Conservation (phyloP, 345 rosid genomes). For the Linum lewisii region DNA sequence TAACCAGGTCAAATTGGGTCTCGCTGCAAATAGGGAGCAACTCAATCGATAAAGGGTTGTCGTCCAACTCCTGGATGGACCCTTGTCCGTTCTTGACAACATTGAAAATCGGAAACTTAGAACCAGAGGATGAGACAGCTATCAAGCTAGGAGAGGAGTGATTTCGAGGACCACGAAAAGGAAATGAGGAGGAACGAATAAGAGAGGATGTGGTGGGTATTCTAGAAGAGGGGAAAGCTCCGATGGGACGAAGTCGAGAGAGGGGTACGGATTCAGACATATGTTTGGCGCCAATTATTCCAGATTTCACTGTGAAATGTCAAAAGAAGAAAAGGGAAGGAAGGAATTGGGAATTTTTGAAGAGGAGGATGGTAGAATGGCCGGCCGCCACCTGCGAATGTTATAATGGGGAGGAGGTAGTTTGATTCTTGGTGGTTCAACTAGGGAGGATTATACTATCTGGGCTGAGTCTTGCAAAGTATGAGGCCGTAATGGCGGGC, state of each 20-base stretch:
- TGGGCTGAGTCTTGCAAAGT: no score
- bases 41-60: constrained; percentile 51
- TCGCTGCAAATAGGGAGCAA: constrained; percentile 47
- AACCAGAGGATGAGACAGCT: constrained; percentile 14
- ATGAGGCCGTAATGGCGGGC: no score
- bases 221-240: constrained; percentile 3
- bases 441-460: no score
- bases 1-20: constrained; percentile 59
- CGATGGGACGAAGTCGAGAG: constrained; percentile 19
- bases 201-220: constrained; percentile 12
- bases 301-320: neutral
- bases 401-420: neutral
- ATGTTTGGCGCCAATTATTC: neutral
- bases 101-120: constrained; percentile 13
- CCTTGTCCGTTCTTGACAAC: constrained; percentile 32
- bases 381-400: neutral
- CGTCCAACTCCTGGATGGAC: constrained; percentile 40
- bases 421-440: no score
- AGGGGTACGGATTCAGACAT: constrained; percentile 26
- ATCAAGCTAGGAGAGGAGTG: constrained; percentile 12
- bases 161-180: constrained; percentile 3
- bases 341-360: neutral
- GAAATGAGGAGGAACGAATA: constrained; percentile 11
- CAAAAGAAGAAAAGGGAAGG: neutral
- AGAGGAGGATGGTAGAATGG: neutral